Conservation (phyloP, 192 early-diverging fungal genomes). For the Backusella sp. region DNA sequence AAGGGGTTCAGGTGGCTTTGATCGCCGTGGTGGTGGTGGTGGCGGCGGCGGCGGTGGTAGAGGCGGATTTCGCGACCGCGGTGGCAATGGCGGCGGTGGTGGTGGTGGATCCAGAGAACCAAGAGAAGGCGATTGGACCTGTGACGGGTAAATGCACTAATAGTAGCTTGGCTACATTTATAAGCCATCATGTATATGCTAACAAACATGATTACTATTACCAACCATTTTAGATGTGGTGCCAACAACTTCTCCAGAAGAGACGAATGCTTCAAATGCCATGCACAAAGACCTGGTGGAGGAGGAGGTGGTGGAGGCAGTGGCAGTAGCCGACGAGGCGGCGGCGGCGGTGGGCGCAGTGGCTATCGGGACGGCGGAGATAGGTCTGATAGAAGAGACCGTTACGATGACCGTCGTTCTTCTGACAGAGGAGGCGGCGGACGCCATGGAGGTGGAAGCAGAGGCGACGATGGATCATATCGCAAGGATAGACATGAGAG, state of each 20-base stretch:
- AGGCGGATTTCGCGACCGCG: constrained; percentile 40
- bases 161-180: neutral
- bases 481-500: constrained; percentile 47
- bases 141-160: constrained; percentile 44
- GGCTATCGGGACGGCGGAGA: constrained; percentile 20
- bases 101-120: constrained; percentile 36
- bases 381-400: constrained; percentile 31
- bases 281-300: constrained; percentile 54
- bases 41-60: constrained; percentile 44
- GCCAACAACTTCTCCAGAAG: constrained; percentile 68
- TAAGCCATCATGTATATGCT: neutral
- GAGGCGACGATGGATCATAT: constrained; percentile 34
- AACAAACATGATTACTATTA: neutral
- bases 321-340: constrained; percentile 35
- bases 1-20: constrained; percentile 9
- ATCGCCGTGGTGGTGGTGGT: constrained; percentile 44
- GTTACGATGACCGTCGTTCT: constrained; percentile 30
- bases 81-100: constrained; percentile 39
- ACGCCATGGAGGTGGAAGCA: constrained; percentile 35
- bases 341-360: constrained; percentile 37
- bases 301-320: constrained; percentile 35
- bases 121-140: constrained; percentile 60
- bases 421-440: constrained; percentile 3
- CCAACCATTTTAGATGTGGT: constrained; percentile 45
- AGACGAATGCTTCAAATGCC: constrained; percentile 63